A percentile compares a stretch with the other conserved stretches of the same genome.
These are phyloP conservation scores for Berberis thunbergii DNA, from an alignment of 164 flowering plant genomes.

Conservation along the genomic window DNA sequence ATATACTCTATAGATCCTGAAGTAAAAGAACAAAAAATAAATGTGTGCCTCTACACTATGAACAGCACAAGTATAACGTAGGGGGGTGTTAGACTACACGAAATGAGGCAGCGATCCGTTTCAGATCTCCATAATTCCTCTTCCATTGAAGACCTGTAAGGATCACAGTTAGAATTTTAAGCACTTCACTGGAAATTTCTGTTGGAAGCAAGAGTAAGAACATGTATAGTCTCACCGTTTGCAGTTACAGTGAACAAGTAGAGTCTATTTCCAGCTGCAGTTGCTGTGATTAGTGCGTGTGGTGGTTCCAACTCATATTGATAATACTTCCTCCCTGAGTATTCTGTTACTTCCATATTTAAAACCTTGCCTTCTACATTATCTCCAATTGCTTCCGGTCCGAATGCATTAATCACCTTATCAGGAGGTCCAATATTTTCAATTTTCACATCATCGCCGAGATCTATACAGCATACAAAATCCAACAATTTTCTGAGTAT, in stretches of 20 bases:
- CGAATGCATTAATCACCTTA: constrained; percentile 87
- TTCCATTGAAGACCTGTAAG: constrained; percentile 93
- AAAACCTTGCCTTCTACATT: constrained; percentile 89
- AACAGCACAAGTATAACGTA: no score
- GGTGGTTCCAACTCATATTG: constrained; percentile 91
- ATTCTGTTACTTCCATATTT: constrained; percentile 42
- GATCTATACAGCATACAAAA: constrained; percentile 30
- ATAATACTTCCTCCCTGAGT: constrained; percentile 74
- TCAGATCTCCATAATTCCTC: constrained; percentile 71
- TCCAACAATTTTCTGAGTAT: not conserved
- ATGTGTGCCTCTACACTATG: no score
- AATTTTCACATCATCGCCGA: constrained; percentile 59
- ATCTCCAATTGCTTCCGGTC: constrained; percentile 91
- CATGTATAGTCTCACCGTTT: constrained; percentile 35
- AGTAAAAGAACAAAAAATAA: no score
- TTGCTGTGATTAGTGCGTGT: constrained; percentile 81
- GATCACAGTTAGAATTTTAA: not conserved
- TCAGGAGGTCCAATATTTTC: constrained; percentile 81
- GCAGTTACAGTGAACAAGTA: constrained; percentile 72
- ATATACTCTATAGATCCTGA: no score
- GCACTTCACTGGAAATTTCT: not conserved
- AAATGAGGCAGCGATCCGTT: constrained; percentile 65
- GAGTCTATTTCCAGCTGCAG: constrained; percentile 96
- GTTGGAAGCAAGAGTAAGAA: not conserved
- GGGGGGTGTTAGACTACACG: constrained; percentile 45